Evolutionary conservation across 2,329 filamentous ascomycete species (phyloP).

Genomic region (Acarospora socialis): DNA sequence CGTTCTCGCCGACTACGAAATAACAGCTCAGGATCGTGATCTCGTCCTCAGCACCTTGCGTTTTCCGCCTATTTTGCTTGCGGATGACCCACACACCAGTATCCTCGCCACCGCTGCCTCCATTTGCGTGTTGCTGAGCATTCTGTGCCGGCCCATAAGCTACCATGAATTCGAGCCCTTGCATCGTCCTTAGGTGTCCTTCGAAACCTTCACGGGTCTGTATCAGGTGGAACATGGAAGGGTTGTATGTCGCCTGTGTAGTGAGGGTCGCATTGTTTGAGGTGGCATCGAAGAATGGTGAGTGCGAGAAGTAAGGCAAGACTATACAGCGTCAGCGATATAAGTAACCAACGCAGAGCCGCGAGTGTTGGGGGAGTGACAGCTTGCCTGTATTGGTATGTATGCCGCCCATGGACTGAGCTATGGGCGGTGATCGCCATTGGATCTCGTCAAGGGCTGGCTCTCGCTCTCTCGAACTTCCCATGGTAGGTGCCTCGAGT

Average conservation of each 20-base stretch:
- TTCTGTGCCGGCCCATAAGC: constrained; percentile 39
- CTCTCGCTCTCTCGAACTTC: constrained; percentile 11
- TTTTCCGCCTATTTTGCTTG: constrained; percentile 40
- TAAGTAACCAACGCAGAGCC: neutral
- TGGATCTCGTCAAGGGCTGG: constrained; percentile 16
- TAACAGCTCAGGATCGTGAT: constrained; percentile 42
- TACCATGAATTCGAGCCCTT: constrained; percentile 46
- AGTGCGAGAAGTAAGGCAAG: constrained; percentile 47
- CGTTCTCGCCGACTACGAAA: constrained; percentile 45
- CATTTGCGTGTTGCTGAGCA: constrained; percentile 10
- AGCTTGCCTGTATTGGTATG: constrained; percentile 15
- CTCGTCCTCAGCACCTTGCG: constrained; percentile 30
- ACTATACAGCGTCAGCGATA: constrained; percentile 24
- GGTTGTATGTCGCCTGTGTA: constrained; percentile 36
- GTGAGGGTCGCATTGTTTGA: constrained; percentile 46
- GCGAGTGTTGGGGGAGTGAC: neutral
- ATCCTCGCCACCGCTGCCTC: constrained; percentile 21
- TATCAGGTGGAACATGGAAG: constrained; percentile 34
- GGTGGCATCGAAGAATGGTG: constrained; percentile 47
- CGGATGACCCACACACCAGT: constrained; percentile 46
- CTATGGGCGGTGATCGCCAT: constrained; percentile 14
- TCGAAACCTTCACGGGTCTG: constrained; percentile 44
- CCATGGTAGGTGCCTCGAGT: too few species aligned
- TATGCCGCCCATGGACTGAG: constrained; percentile 15
- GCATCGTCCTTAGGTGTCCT: constrained; percentile 36